Evolutionary conservation across 176 grass and related monocot species (phyloP).

Genomic region (Phyllostachys edulis): DNA sequence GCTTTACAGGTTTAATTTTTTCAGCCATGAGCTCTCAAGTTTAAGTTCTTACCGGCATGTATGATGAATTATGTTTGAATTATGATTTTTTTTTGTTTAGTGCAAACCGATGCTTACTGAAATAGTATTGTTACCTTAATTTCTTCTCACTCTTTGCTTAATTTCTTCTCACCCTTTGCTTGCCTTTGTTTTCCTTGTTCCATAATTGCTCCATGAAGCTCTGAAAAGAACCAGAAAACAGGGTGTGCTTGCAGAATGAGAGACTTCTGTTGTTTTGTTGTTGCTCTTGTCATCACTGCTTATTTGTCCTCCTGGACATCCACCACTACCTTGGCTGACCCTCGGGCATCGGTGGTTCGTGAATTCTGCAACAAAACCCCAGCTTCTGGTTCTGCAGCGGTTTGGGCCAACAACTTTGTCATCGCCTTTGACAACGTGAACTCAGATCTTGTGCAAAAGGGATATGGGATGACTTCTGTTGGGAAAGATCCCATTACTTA

Average conservation of each 20-base stretch:
- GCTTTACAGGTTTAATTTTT: background rate
- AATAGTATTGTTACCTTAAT: background rate
- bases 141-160: background rate
- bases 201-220: background rate
- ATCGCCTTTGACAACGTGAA: conserved; percentile 42
- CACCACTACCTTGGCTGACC: conserved; percentile 18
- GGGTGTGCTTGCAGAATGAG: background rate
- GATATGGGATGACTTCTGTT: conserved; percentile 37
- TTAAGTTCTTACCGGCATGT: background rate
- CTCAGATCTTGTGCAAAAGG: conserved; percentile 42
- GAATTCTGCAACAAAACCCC: conserved; percentile 10
- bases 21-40: background rate
- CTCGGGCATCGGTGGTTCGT: conserved; percentile 16
- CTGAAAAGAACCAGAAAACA: conserved; percentile 2
- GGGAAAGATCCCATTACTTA: conserved; percentile 33
- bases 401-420: conserved; percentile 50
- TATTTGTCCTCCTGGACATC: background rate
- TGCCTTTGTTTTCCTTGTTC: background rate
- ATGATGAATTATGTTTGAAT: background rate
- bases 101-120: background rate
- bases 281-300: background rate
- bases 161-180: background rate
- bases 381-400: conserved; percentile 19
- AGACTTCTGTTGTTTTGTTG: background rate
- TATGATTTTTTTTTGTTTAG: background rate